Evolutionary conservation across 768 basidiomycete species (phyloP).

Genomic region (Russula emetica): DNA sequence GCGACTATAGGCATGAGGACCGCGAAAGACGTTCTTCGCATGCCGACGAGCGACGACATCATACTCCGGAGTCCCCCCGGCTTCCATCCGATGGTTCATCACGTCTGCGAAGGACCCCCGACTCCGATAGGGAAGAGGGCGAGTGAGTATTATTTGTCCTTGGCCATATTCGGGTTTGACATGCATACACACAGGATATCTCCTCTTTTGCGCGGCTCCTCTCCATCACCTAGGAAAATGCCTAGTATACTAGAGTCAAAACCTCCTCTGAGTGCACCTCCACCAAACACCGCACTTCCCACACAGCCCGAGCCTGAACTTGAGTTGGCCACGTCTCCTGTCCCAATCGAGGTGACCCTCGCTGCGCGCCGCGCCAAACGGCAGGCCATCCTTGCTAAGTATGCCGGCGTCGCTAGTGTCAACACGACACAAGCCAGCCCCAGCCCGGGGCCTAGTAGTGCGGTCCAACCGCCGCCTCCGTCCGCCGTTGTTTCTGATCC

Average conservation of each 20-base stretch:
- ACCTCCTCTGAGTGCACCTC: conserved; percentile 21
- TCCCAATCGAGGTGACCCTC: conserved; percentile 57
- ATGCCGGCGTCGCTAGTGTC: conserved; percentile 46
- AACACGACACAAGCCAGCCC: conserved; percentile 39
- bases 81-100: conserved; percentile 25
- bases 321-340: conserved; percentile 43
- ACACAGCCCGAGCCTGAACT: conserved; percentile 48
- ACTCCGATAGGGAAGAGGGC: conserved; percentile 81
- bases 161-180: conserved; percentile 22
- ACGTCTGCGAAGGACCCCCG: conserved; percentile 26
- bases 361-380: conserved; percentile 66
- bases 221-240: conserved; percentile 25
- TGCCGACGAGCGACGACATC: conserved; percentile 23
- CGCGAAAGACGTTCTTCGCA: conserved; percentile 15
- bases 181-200: conserved; percentile 51
- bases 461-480: conserved; percentile 65
- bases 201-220: conserved; percentile 37
- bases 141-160: conserved; percentile 65
- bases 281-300: conserved; percentile 27
- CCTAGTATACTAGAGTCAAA: conserved; percentile 9
- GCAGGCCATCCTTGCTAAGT: conserved; percentile 77
- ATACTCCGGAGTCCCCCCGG: conserved; percentile 22
- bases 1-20: conserved; percentile 27
- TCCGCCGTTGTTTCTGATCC: conserved; percentile 59
- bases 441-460: conserved; percentile 65